A percentile compares a stretch with the other conserved stretches of the same genome.
Conservation (phyloP, 768 basidiomycete genomes). For the Pleurotus eryngii region DNA sequence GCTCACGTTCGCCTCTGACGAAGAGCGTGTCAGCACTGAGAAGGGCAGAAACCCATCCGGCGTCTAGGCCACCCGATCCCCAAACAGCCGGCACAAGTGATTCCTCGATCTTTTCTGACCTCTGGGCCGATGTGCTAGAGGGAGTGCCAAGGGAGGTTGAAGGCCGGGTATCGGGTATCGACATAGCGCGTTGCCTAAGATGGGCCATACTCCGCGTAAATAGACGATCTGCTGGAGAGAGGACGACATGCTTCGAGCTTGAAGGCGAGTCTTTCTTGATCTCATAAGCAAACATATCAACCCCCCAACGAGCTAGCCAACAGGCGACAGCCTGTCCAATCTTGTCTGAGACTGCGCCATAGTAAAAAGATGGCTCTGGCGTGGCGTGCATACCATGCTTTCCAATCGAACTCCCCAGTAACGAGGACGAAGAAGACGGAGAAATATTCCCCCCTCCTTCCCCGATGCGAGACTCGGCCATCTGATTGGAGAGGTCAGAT, state of each 20-base stretch:
- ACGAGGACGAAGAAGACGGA: slow-evolving; percentile 9
- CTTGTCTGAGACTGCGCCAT: slow-evolving; percentile 88
- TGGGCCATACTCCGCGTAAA: slow-evolving; percentile 7
- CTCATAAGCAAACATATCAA: slow-evolving; percentile 71
- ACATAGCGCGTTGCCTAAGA: slow-evolving; percentile 18
- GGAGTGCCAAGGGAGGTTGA: background rate
- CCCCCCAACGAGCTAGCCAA: slow-evolving; percentile 86
- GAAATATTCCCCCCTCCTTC: background rate
- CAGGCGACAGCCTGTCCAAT: slow-evolving; percentile 87
- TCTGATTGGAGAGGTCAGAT: slow-evolving; percentile 1
- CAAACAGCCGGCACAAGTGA: slow-evolving; percentile 54
- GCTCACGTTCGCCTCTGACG: slow-evolving; percentile 69
- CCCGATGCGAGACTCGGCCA: background rate
- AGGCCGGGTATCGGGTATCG: slow-evolving; percentile 11
- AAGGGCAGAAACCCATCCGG: slow-evolving; percentile 71
- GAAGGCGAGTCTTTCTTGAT: slow-evolving; percentile 28
- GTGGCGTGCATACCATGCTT: slow-evolving; percentile 13
- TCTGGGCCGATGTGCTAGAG: slow-evolving; percentile 13
- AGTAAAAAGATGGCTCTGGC: slow-evolving; percentile 51
- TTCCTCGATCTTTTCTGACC: slow-evolving; percentile 11
- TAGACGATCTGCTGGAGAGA: slow-evolving; percentile 3
- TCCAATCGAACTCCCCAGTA: background rate
- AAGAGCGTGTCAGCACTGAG: slow-evolving; percentile 80
- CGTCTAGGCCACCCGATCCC: slow-evolving; percentile 69
- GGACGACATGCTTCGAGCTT: slow-evolving; percentile 13